Base-by-base conservation (phyloP, 768 basidiomycete species). In the Lactarius pseudohatsudake region DNA sequence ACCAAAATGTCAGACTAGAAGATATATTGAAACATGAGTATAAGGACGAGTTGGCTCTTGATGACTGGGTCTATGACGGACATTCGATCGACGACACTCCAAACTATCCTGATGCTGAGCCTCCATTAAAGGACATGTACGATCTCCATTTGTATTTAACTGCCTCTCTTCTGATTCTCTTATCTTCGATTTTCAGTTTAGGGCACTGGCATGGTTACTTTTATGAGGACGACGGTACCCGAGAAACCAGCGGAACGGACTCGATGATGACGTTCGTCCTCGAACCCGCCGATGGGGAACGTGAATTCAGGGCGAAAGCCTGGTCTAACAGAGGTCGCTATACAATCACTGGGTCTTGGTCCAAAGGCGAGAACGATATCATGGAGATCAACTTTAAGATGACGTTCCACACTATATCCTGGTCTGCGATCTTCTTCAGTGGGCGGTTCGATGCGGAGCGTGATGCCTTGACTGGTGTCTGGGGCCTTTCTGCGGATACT, bases 281-380 rank as follows among this genome's bases (percentile, higher is more conserved):
- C 9, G 60, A 62, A 26, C 59, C 57, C 61, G 57, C 56, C 36
- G 61, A 66, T 11, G 60, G 61, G 18, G 60, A 62, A 10, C 55
- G 20, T 10, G 20, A 62, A 34, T 30, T 69, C 36, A 66, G 62
- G 26, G 68, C 57, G 22, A 47, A 47, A 26, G 68, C 15, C 30
- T 66, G 68, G 68, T 61, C 38, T 11, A 36, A 30, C 30, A 66
- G 57, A 47, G 68, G 68, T n/a, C 65, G 65, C 20, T 72, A 58
- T 56, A 59, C 55, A 13, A 60, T 73, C 7, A 41, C 63, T 2
- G 73, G 73, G 10, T 56, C 64, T 32, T 72, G 69, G 58, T 64
- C 50, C 3, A 43, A 55, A n/a, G 64, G 57, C 57, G 67, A 66
- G 38, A 62, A 73, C 10, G 64, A 69, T 16, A n/a, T 32, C 10